Evolutionary conservation across 2,329 filamentous ascomycete genomes (phyloP), one percentile per base, ranked within the genome.

Genomic region (Monosporascus sp.): DNA sequence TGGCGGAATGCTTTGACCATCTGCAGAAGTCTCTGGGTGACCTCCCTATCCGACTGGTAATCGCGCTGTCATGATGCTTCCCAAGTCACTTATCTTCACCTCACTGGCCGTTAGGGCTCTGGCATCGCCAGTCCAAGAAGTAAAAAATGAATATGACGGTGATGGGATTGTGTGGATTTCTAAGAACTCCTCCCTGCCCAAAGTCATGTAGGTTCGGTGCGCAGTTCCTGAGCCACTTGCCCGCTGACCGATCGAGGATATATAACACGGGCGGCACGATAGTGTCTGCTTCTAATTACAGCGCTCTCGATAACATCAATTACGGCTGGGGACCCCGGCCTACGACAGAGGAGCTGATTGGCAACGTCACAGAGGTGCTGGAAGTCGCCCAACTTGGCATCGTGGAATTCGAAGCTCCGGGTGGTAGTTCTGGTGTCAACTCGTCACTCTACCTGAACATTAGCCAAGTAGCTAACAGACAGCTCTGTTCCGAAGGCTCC

Each of bases 241-340:
- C 9, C 18, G 37, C 20, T 49, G 38, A 50, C 49, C 3, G 31
- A 11, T 17, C 31, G 22, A 61, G 55, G 37, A 59, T 65, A 22
- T 62, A 63, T 39, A 67, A 58, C 47, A 58, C 63, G 0, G 58
- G 58, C 5, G 67, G 65, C 2, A 70, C 65, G 8, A 69, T 68
- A 22, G 54, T 70, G n/a, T 67, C 67, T 2, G 63, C 63, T n/a
- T 70, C 67, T 2, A 67, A 65, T 37, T 66, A 67, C 50, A 66
- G 66, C 50, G 60, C 65, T 3, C 56, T 70, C 1, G 68, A 70
- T 46, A 70, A 67, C 51, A 58, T 67, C 53, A 63, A 63, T 50
- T 71, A 69, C 38, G 67, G 65, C 27, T 49, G 52, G 15, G 64
- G 63, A 1, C 49, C 57, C 3, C 58, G 58, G 1, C 65, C 63